Percentiles rank a stretch among this genome's conserved stretches.
These are phyloP conservation scores for Mycena floridula DNA, from an alignment of 768 basidiomycete genomes.

Conservation along the genomic window DNA sequence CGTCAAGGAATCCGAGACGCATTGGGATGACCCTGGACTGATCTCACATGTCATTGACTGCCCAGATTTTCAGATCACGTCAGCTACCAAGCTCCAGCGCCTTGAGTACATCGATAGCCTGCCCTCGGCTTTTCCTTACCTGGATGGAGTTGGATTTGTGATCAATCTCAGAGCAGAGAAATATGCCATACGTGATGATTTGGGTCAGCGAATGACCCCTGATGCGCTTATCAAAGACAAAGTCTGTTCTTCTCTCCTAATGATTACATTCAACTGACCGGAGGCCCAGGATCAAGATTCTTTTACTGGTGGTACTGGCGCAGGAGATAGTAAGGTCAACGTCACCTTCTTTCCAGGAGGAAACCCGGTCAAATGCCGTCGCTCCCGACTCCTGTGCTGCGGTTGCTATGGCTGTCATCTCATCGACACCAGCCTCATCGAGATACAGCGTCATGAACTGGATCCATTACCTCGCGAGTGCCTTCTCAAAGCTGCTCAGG, in stretches of 20 bases:
- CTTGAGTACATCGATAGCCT: too few relatives aligned
- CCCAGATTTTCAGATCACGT: background rate
- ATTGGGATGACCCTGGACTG: background rate
- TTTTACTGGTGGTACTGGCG: background rate
- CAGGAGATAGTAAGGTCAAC: background rate
- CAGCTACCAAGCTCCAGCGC: background rate
- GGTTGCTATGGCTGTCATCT: too few relatives aligned
- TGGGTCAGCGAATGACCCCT: background rate
- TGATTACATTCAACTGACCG: too few relatives aligned
- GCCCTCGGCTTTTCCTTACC: too few relatives aligned
- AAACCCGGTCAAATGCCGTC: background rate
- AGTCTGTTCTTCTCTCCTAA: background rate
- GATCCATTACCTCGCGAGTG: background rate
- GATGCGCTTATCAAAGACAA: background rate
- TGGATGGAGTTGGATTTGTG: too few relatives aligned
- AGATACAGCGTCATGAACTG: background rate
- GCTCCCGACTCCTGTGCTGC: background rate
- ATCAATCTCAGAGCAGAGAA: too few relatives aligned
- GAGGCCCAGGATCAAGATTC: background rate
- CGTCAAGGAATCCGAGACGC: background rate
- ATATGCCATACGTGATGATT: too few relatives aligned
- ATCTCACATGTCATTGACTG: background rate
- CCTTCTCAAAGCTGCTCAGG: background rate
- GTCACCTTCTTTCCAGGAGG: background rate
- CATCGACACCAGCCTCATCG: background rate